Percentiles rank a stretch among this genome's conserved stretches.
Evolutionary conservation across 306 rosid species (phyloP).

Genomic region (Fragaria nilgerrensis): DNA sequence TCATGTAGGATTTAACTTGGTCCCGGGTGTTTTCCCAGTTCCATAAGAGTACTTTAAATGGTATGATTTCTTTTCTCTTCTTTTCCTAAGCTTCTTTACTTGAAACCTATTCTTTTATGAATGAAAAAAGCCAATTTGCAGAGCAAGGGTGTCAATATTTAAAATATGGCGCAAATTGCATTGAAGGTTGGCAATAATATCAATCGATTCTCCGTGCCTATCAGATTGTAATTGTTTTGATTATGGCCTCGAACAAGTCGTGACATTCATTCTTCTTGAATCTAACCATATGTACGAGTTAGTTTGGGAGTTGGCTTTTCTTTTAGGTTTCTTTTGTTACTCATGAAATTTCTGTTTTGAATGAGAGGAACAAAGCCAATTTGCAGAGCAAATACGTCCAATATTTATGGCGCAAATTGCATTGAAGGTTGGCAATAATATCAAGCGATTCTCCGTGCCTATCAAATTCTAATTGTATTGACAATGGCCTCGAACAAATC

Average conservation of each 20-base stretch:
- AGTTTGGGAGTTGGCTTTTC: background rate
- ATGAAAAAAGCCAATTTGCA: background rate
- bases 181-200: background rate
- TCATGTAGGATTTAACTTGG: background rate
- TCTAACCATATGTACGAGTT: background rate
- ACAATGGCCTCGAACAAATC: slow-evolving; percentile 3
- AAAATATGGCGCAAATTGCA: background rate
- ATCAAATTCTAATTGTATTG: background rate
- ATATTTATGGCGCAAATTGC: background rate
- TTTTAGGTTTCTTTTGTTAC: background rate
- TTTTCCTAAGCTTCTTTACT: background rate
- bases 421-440: slow-evolving; percentile 9
- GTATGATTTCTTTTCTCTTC: background rate
- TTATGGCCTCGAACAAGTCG: slow-evolving; percentile 10
- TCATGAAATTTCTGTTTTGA: background rate
- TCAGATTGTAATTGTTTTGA: background rate
- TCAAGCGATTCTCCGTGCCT: slow-evolving; percentile 1
- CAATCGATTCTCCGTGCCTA: background rate
- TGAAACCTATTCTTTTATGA: background rate
- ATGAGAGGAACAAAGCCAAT: background rate
- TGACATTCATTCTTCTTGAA: background rate
- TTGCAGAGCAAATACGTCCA: background rate
- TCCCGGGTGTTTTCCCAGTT: background rate
- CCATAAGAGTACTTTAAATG: background rate
- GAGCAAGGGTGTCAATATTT: background rate